Conservation (phyloP, 176 grass and related monocot species). For the Zoysia pacifica region DNA sequence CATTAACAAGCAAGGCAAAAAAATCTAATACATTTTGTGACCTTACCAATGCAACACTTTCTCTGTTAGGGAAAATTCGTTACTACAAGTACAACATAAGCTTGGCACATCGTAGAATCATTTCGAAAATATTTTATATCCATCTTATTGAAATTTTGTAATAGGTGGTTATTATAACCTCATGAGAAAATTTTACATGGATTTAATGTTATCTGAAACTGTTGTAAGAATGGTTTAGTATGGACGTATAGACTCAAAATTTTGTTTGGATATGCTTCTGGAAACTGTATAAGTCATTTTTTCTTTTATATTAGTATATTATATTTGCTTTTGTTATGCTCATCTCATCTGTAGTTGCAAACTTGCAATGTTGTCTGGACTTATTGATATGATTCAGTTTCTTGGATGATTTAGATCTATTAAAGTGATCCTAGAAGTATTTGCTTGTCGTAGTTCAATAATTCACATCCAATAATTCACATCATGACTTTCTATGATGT, state of each 20-base stretch:
- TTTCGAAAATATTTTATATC: not conserved
- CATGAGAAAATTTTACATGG: not conserved
- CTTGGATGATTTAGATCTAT: not conserved
- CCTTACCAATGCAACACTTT: not conserved
- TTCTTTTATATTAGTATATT: not conserved
- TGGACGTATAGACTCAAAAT: not conserved
- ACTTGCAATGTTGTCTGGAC: not conserved
- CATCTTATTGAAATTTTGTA: conserved; percentile 16
- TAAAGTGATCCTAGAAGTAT: conserved; percentile 13
- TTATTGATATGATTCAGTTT: conserved; percentile 5
- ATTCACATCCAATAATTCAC: conserved; percentile 2
- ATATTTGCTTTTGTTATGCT: conserved; percentile 11
- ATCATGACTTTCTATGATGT: conserved; percentile 22
- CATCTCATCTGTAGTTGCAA: not conserved
- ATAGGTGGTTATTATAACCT: conserved; percentile 3
- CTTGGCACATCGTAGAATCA: not conserved
- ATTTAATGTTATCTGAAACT: not conserved
- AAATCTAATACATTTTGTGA: conserved; percentile 12
- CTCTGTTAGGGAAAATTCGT: not conserved
- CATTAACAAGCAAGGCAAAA: not conserved
- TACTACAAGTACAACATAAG: not conserved
- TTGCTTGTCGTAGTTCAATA: conserved; percentile 16
- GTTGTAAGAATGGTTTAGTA: not conserved
- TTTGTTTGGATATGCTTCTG: conserved; percentile 10
- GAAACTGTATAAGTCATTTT: not conserved